phyloP scores from a whole-genome alignment of 2,329 filamentous ascomycete genomes.

The Fusarium anthophilum region DNA sequence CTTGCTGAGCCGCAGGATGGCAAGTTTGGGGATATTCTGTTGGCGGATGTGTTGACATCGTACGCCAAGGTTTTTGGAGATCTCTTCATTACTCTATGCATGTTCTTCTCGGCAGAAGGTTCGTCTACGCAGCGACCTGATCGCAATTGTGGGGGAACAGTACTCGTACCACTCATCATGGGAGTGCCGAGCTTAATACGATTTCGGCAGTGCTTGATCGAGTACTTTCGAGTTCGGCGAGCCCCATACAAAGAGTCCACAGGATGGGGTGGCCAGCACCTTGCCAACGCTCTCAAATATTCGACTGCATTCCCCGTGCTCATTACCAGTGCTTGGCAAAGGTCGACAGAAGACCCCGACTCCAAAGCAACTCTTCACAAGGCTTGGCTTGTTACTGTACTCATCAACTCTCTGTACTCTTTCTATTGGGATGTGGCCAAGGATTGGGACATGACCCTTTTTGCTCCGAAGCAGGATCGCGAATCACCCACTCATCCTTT shows the following conservation, averaged over 20 bases:
- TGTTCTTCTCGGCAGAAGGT: slow-evolving; percentile 79
- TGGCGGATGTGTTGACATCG: slow-evolving; percentile 93
- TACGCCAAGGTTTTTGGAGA: slow-evolving; percentile 94
- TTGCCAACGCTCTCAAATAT: slow-evolving; percentile 96
- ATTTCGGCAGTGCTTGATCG: slow-evolving; percentile 89
- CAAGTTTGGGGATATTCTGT: slow-evolving; percentile 92
- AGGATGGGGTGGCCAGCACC: slow-evolving; percentile 84
- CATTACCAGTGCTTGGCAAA: slow-evolving; percentile 78
- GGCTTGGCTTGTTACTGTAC: slow-evolving; percentile 75
- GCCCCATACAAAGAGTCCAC: slow-evolving; percentile 63
- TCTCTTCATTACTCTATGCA: slow-evolving; percentile 87
- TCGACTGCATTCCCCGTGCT: slow-evolving; percentile 94
- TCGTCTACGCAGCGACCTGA: slow-evolving; percentile 84
- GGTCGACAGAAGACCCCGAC: slow-evolving; percentile 60
- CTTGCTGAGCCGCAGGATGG: slow-evolving; percentile 87
- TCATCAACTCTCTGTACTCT: slow-evolving; percentile 90
- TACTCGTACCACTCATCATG: slow-evolving; percentile 86
- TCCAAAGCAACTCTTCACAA: slow-evolving; percentile 58
- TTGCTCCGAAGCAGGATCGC: slow-evolving; percentile 68
- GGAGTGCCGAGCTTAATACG: slow-evolving; percentile 86
- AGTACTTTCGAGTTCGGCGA: slow-evolving; percentile 77
- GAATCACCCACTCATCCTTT: slow-evolving; percentile 74
- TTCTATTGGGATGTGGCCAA: slow-evolving; percentile 98
- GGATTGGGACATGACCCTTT: slow-evolving; percentile 94
- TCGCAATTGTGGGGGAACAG: slow-evolving; percentile 79